phyloP scores from a whole-genome alignment of 2,329 filamentous ascomycete species.

The Periconia sp. region DNA sequence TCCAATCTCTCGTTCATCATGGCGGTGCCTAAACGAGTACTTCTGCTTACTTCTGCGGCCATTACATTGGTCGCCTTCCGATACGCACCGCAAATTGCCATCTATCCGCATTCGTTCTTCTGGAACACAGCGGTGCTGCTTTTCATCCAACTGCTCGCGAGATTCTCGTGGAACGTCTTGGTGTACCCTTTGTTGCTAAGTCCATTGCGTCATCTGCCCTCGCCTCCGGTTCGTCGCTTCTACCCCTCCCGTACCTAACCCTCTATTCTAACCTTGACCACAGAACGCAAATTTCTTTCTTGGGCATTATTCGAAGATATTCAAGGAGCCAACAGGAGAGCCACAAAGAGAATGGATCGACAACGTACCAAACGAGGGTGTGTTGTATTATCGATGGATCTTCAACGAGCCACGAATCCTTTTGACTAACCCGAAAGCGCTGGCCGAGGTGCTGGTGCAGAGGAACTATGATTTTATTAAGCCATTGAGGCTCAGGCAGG shows the following conservation, averaged over 20 bases:
- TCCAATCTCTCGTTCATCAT: too few species aligned
- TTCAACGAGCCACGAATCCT: slow-evolving; percentile 55
- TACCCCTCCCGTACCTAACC: background rate
- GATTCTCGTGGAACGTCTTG: slow-evolving; percentile 51
- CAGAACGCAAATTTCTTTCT: slow-evolving; percentile 37
- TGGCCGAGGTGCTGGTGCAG: slow-evolving; percentile 57
- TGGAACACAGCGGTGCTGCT: slow-evolving; percentile 52
- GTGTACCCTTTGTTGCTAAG: slow-evolving; percentile 66
- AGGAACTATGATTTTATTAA: slow-evolving; percentile 60
- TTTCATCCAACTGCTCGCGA: slow-evolving; percentile 41
- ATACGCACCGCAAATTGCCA: slow-evolving; percentile 38
- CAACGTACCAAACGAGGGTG: slow-evolving; percentile 60
- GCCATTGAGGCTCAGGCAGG: slow-evolving; percentile 53
- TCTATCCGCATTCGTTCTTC: slow-evolving; percentile 39
- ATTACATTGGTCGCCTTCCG: slow-evolving; percentile 37
- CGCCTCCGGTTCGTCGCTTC: slow-evolving; percentile 52
- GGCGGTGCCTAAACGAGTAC: slow-evolving; percentile 33
- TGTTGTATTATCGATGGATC: slow-evolving; percentile 59
- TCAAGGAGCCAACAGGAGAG: slow-evolving; percentile 50
- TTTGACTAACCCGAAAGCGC: slow-evolving; percentile 53
- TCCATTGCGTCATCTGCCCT: slow-evolving; percentile 63
- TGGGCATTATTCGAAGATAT: slow-evolving; percentile 52
- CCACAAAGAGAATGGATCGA: slow-evolving; percentile 59
- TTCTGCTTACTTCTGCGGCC: slow-evolving; percentile 30
- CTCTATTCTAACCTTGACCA: background rate